Percentiles rank a stretch among this genome's conserved stretches.
Evolutionary conservation across 139 green algal species (phyloP).

Genomic region (Chlorella sorokiniana): DNA sequence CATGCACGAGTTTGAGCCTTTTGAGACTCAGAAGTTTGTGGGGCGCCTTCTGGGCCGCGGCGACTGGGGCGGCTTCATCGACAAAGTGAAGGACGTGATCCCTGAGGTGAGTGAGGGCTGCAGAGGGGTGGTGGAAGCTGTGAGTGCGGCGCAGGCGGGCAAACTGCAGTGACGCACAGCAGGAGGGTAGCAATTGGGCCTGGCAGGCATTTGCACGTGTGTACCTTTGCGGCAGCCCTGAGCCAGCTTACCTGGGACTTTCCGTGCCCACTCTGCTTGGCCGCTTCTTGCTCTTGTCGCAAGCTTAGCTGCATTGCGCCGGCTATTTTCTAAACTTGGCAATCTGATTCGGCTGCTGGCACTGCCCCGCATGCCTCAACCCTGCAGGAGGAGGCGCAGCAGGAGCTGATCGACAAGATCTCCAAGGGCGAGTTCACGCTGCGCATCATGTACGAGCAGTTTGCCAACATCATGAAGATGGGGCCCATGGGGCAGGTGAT

Average conservation of each 20-base stretch:
- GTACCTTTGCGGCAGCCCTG: no score
- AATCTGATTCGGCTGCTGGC: no score
- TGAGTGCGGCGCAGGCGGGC: no score
- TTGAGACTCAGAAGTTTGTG: constrained; percentile 97
- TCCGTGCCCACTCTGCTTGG: no score
- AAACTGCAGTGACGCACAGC: no score
- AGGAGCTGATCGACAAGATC: constrained; percentile 93
- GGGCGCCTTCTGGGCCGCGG: constrained; percentile 90
- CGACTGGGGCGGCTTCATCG: constrained; percentile 92
- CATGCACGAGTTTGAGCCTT: constrained; percentile 99
- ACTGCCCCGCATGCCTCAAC: neutral
- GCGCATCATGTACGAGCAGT: constrained; percentile 96
- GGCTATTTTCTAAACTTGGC: no score
- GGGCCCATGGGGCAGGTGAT: constrained; percentile 83
- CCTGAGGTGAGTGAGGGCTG: constrained; percentile 64
- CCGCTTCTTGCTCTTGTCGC: no score
- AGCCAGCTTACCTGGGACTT: no score
- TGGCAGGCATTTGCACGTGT: no score
- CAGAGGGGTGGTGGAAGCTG: neutral
- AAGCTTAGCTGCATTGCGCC: no score
- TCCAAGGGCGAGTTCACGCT: constrained; percentile 91
- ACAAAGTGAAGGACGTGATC: constrained; percentile 92
- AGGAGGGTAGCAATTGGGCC: no score
- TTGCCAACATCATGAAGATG: constrained; percentile 95
- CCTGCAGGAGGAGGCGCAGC: constrained; percentile 72